Conservation (phyloP, 192 early-diverging fungal species). For the Entomortierella lignicola region DNA sequence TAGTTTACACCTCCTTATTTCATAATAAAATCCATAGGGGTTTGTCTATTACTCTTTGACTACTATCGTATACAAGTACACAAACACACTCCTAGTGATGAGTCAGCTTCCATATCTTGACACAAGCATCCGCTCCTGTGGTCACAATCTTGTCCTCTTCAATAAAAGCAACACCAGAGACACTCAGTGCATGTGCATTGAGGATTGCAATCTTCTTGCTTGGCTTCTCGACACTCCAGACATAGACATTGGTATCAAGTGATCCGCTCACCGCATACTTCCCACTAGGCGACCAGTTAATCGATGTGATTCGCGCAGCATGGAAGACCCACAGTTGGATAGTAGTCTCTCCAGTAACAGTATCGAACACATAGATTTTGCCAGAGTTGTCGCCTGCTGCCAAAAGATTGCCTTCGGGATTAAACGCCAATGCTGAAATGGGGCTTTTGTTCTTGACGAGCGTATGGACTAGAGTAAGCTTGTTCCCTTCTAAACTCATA, state of each 20-base stretch:
- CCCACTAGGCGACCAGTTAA: conserved; percentile 85
- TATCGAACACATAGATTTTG: conserved; percentile 81
- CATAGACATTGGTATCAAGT: conserved; percentile 90
- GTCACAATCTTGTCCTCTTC: conserved; percentile 75
- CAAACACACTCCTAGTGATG: conserved; percentile 22
- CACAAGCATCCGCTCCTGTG: conserved; percentile 83
- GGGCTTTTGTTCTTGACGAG: conserved; percentile 65
- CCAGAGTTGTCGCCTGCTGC: conserved; percentile 86
- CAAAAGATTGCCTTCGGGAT: conserved; percentile 77
- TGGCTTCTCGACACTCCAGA: conserved; percentile 89
- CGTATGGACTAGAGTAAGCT: conserved; percentile 37
- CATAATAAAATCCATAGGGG: background rate
- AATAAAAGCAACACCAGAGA: conserved; percentile 78
- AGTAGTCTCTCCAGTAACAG: conserved; percentile 58
- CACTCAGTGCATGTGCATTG: conserved; percentile 86
- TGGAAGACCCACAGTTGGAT: conserved; percentile 91
- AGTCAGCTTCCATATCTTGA: conserved; percentile 76
- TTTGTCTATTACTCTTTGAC: background rate
- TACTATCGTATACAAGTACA: conserved; percentile 1
- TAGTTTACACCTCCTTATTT: no score
- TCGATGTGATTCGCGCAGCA: conserved; percentile 81
- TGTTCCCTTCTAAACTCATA: conserved; percentile 64
- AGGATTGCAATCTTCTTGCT: conserved; percentile 78
- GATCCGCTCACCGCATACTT: conserved; percentile 80
- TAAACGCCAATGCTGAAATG: conserved; percentile 84